phyloP scores from a whole-genome alignment of 179 eudicot species.

The Patellifolia procumbens region DNA sequence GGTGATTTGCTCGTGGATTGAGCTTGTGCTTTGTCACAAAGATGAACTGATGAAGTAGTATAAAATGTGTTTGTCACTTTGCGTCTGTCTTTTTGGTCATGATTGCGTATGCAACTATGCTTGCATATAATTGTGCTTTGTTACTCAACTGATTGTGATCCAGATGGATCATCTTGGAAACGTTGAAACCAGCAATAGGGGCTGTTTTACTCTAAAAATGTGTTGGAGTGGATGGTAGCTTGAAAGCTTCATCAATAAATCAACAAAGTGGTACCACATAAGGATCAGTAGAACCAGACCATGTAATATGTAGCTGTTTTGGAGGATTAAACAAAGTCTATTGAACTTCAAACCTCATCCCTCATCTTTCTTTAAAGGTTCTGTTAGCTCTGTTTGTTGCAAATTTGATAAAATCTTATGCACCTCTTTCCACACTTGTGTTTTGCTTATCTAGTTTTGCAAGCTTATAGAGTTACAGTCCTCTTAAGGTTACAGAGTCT shows the following conservation, averaged over 20 bases:
- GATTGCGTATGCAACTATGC: background rate
- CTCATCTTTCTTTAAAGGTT: background rate
- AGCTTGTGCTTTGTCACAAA: background rate
- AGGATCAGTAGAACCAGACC: background rate
- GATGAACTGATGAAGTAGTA: background rate
- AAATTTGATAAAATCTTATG: background rate
- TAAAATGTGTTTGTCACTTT: background rate
- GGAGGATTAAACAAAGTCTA: background rate
- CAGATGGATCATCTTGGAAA: background rate
- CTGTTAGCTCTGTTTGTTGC: background rate
- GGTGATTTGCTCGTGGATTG: background rate
- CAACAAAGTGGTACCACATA: background rate
- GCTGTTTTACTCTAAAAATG: background rate
- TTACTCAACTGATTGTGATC: background rate
- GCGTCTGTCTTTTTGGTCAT: background rate
- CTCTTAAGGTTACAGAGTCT: too few species aligned
- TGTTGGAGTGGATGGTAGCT: background rate
- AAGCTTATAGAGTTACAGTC: background rate
- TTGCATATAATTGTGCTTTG: background rate
- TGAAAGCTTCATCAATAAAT: background rate
- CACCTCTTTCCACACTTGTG: background rate
- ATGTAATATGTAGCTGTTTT: constrained; percentile 3
- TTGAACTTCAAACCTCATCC: background rate
- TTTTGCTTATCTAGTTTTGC: background rate
- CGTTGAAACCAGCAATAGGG: too few species aligned